Base-by-base conservation (phyloP, 208 protist genomes). In the Acanthamoeba castellanii region DNA sequence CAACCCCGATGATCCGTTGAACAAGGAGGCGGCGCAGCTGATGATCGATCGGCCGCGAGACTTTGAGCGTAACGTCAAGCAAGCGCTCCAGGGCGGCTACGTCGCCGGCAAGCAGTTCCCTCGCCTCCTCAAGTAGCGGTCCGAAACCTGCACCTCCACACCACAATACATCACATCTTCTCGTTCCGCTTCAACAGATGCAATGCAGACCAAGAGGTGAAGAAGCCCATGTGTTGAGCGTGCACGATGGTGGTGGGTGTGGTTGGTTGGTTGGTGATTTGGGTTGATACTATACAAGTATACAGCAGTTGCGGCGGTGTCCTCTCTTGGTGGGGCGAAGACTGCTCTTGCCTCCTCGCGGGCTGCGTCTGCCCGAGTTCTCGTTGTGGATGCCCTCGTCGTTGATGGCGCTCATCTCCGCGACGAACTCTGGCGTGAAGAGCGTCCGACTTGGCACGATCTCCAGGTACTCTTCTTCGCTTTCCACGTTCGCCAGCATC, bases 1-100 rank as follows among this genome's bases (percentile, higher is more conserved):
- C n/a, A 98, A 98, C 81, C 96, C 97, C 13, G 97, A 98, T 88
- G 98, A 98, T 95, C 98, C 98, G 30, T 95, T 98, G 52, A 98
- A 98, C 91, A 98, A 98, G 59, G 97, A 98, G 20, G 97, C 97
- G 25, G 97, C 97, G n/a, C 84, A 96, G 81, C 85, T 97, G 13
- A 96, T 98, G 93, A 94, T 96, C 32, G 76, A 95, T 64, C 97
- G 97, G 70, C 78, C n/a, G 18, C 92, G 82, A 57, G 64, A 70
- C 4, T 98, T 98, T 93, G 97, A 98, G 61, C 5, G 68, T 25
- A 98, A 97, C 91, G 97, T 98, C 8, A 95, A 45, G 47, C 61
- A 88, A 47, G 91, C 96, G 42, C 92, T 98, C 27, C 92, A 95
- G 93, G 97, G 97, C 66, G 97, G 97, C 68, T 92, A 95, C 70